phyloP scores from a whole-genome alignment of 352 stramenopile species.

The Globisporangium irregulare region DNA sequence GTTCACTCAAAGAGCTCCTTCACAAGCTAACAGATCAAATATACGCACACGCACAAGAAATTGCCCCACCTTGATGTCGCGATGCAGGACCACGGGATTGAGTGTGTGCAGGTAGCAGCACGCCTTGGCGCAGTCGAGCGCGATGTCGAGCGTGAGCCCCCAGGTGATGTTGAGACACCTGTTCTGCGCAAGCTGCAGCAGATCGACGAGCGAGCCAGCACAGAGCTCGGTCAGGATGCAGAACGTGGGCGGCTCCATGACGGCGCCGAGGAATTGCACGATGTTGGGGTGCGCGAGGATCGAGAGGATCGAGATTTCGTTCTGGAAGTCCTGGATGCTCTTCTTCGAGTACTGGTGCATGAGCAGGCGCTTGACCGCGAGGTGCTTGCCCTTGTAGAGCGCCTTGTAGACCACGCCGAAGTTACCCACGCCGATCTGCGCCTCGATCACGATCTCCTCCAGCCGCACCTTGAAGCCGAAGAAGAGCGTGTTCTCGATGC shows the following conservation, averaged over 20 bases:
- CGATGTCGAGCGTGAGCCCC: constrained; percentile 69
- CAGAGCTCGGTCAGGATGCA: constrained; percentile 77
- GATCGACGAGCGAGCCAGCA: constrained; percentile 56
- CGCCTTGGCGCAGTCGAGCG: constrained; percentile 58
- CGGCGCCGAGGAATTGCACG: constrained; percentile 76
- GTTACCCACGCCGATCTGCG: constrained; percentile 65
- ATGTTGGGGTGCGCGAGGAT: constrained; percentile 77
- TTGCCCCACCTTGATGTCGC: constrained; percentile 58
- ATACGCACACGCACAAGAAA: background rate
- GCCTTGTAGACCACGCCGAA: constrained; percentile 82
- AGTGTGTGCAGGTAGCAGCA: constrained; percentile 67
- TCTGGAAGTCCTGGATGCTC: constrained; percentile 68
- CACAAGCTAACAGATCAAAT: background rate
- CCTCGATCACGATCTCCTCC: constrained; percentile 63
- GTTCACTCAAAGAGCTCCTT: background rate
- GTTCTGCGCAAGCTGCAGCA: constrained; percentile 67
- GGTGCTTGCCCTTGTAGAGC: constrained; percentile 67
- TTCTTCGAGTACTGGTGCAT: constrained; percentile 54
- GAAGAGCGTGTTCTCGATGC: constrained; percentile 58
- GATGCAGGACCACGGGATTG: constrained; percentile 59
- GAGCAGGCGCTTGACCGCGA: constrained; percentile 67
- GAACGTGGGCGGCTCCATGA: constrained; percentile 64
- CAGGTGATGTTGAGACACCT: constrained; percentile 72
- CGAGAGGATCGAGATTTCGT: constrained; percentile 82
- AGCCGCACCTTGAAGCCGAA: constrained; percentile 67